Base-by-base conservation (phyloP, 2,329 filamentous ascomycete genomes). In the Celoporthe dispersa region DNA sequence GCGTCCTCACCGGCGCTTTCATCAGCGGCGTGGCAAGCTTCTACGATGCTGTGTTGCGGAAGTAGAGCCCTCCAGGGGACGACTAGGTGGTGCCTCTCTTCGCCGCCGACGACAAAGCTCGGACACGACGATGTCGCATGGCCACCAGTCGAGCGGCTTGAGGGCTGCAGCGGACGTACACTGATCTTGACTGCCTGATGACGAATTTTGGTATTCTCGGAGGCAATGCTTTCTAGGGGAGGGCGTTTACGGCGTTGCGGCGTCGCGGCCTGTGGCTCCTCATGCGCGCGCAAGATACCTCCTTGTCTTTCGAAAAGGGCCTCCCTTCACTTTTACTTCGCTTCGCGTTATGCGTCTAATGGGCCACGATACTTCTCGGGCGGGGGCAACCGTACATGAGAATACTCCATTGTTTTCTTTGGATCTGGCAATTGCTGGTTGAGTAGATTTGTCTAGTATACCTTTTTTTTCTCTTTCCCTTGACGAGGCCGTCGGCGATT, bases 41-140 rank as follows among this genome's bases (percentile, higher is more conserved):
- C 73, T 96, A 94, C 79, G 92, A 95, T 73, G 93, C 92, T 53
- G 89, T 92, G 33, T 81, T 94, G 77, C 90, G 87, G 81, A 93
- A 90, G 79, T 91, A 85, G 76, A 63, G 33, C 9, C 19, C 31
- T 61, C n/a, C 35, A 19, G 57, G 48, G 22, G 16, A 19, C 11
- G 37, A 44, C 60, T 16, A 28, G 35, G n/a, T 25, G 25, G 14
- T 25, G n/a, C 33, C 62, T 51, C 39, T 60, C 28, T 69, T 44
- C 35, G 60, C 31, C 37, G 57, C 16, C 31, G 57, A 44, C 60
- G 35, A 63, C 60, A 14, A 14, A 63, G 60, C 28, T 64, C 28
- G 37, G 41, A 12, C 39, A 31, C 35, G 25, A 35, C 12, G 14
- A 28, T 41, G 61, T 31, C 44, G 61, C 61, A 16, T 64, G 25